Evolutionary conservation across 2,329 filamentous ascomycete species (phyloP).

Genomic region (Colletotrichum sp.): DNA sequence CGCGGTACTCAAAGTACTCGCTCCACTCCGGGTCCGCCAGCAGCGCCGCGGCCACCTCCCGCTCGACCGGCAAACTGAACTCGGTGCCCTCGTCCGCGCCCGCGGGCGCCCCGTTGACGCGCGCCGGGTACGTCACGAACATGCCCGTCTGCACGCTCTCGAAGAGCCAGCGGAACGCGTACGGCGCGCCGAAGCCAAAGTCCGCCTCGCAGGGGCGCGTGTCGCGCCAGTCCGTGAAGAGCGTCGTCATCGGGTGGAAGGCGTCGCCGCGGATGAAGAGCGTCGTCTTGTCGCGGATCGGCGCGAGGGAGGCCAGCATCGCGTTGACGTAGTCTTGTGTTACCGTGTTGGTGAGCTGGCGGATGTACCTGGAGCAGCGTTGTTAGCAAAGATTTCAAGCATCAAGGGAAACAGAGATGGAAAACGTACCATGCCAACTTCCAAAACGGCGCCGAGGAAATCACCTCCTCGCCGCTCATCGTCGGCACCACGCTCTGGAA

Average conservation of each 20-base stretch:
- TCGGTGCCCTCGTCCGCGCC: conserved; percentile 39
- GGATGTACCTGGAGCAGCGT: conserved; percentile 17
- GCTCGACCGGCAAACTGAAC: conserved; percentile 38
- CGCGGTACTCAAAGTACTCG: conserved; percentile 41
- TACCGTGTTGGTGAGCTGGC: conserved; percentile 35
- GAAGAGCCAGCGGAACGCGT: conserved; percentile 34
- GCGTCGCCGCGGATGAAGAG: conserved; percentile 37
- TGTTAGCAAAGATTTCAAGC: too few species aligned
- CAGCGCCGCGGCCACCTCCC: conserved; percentile 31
- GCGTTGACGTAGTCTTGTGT: conserved; percentile 34
- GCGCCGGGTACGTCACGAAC: conserved; percentile 31
- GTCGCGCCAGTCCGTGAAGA: conserved; percentile 40
- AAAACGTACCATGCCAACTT: conserved; percentile 37
- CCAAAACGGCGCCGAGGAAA: conserved; percentile 37
- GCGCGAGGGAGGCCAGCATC: conserved; percentile 34
- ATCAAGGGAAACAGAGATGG: too few species aligned
- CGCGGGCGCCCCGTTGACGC: conserved; percentile 24
- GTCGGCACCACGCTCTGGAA: conserved; percentile 28
- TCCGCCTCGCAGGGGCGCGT: conserved; percentile 29
- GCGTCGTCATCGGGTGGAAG: conserved; percentile 36
- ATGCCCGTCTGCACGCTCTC: conserved; percentile 31
- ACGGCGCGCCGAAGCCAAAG: conserved; percentile 40
- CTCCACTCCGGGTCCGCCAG: conserved; percentile 38
- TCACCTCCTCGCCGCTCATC: conserved; percentile 34
- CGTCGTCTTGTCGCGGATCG: conserved; percentile 38